Percentiles rank a stretch among this genome's conserved stretches.
These are phyloP conservation scores for Eudorina sp. DNA, from an alignment of 139 green algal genomes.

Conservation along the genomic window DNA sequence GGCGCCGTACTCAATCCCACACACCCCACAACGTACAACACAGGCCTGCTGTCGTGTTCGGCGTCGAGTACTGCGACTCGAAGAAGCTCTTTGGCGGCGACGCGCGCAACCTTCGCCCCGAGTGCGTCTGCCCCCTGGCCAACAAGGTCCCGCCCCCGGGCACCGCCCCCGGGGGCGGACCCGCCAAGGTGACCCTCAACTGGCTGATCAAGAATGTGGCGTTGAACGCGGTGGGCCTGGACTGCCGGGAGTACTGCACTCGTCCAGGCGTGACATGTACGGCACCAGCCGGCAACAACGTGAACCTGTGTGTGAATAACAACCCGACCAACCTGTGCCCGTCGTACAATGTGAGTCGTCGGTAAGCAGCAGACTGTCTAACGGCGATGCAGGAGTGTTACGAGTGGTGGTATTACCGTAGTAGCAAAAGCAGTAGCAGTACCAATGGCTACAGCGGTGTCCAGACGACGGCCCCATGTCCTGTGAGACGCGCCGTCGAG, in stretches of 20 bases:
- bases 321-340: background rate
- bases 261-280: background rate
- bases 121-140: conserved; percentile 33
- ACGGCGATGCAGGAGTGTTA: too few relatives aligned
- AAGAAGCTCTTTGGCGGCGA: background rate
- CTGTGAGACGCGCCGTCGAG: too few relatives aligned
- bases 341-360: conserved; percentile 19
- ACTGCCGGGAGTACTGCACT: conserved; percentile 4
- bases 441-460: too few relatives aligned
- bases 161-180: background rate
- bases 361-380: too few relatives aligned
- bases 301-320: background rate
- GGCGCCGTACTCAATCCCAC: too few relatives aligned
- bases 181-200: background rate
- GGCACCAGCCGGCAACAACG: background rate
- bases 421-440: too few relatives aligned
- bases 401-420: too few relatives aligned
- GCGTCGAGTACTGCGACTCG: conserved; percentile 43
- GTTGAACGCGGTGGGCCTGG: conserved; percentile 1
- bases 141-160: background rate
- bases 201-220: conserved; percentile 29
- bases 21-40: too few relatives aligned
- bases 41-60: background rate
- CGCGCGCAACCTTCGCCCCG: background rate
- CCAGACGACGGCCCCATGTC: too few relatives aligned